A percentile compares a stretch with the other conserved stretches of the same genome.
Conservation (phyloP, 441 rosid genomes). For the Flueggea neowawraea region DNA sequence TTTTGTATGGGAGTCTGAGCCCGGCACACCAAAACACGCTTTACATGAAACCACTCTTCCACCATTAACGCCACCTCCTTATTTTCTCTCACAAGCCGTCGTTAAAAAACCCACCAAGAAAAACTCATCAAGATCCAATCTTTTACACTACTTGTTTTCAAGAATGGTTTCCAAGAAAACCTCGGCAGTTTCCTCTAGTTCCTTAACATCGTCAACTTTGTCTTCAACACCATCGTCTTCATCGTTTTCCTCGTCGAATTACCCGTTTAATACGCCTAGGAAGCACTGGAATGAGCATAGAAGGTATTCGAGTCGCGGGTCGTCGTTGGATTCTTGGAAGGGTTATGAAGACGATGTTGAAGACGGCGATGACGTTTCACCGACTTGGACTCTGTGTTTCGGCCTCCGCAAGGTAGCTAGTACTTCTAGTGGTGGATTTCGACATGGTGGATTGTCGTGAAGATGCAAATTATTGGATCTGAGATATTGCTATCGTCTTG, state of each 20-base stretch:
- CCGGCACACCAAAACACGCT: conserved; percentile 55
- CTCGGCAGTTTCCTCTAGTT: no score
- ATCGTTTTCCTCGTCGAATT: conserved; percentile 9
- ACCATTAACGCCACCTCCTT: conserved; percentile 72
- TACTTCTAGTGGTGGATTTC: neutral
- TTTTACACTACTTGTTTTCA: conserved; percentile 24
- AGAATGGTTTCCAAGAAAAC: conserved; percentile 28
- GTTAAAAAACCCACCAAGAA: neutral
- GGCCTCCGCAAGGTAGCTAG: conserved; percentile 5
- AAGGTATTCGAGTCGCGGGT: conserved; percentile 19
- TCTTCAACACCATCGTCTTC: conserved; percentile 1
- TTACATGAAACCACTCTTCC: conserved; percentile 28
- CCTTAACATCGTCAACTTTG: no score
- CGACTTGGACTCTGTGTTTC: conserved; percentile 33
- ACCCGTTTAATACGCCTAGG: neutral
- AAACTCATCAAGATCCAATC: conserved; percentile 33
- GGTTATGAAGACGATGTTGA: conserved; percentile 17
- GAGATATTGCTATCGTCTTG: no score
- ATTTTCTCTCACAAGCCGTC: conserved; percentile 2
- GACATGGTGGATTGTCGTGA: neutral
- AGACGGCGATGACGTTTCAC: conserved; percentile 16
- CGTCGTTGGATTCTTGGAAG: conserved; percentile 38
- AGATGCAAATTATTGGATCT: no score
- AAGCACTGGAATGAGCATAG: conserved; percentile 13
- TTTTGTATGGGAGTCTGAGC: conserved; percentile 67